Evolutionary conservation across 2,329 filamentous ascomycete species (phyloP).

Genomic region (Penicillium concentricum): DNA sequence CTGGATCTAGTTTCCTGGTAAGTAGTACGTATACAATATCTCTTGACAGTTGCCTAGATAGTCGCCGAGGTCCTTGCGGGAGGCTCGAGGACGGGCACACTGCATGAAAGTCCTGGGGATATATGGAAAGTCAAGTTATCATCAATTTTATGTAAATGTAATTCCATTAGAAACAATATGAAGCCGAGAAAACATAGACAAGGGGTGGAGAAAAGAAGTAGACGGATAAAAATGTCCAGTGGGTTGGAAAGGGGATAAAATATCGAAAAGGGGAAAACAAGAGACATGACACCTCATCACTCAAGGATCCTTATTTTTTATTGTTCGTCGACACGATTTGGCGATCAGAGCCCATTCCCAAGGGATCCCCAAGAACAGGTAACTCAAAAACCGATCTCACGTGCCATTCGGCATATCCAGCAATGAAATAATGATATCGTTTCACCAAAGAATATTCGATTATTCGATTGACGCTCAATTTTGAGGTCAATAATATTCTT

Average conservation of each 20-base stretch:
- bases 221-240: constrained; percentile 10
- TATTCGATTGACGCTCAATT: not conserved
- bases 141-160: constrained; percentile 17
- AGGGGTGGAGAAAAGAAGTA: constrained; percentile 7
- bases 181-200: constrained; percentile 22
- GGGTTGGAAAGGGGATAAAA: constrained; percentile 5
- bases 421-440: constrained; percentile 9
- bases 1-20: not conserved
- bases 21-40: constrained; percentile 1
- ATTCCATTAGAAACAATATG: constrained; percentile 27
- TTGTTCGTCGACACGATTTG: constrained; percentile 10
- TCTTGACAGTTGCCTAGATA: not conserved
- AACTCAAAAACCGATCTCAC: constrained; percentile 1
- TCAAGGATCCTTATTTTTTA: constrained; percentile 12
- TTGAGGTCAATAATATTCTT: not conserved
- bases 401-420: constrained; percentile 13
- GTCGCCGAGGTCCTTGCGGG: not conserved
- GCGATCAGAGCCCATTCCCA: constrained; percentile 5
- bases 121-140: constrained; percentile 5
- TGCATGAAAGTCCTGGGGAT: not conserved
- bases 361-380: constrained; percentile 5
- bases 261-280: constrained; percentile 5
- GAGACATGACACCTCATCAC: constrained; percentile 15
- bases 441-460: constrained; percentile 1
- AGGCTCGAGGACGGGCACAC: constrained; percentile 11